These are phyloP conservation scores for Sicyos baderoa DNA, from an alignment of 306 rosid genomes.

Conservation along the genomic window DNA sequence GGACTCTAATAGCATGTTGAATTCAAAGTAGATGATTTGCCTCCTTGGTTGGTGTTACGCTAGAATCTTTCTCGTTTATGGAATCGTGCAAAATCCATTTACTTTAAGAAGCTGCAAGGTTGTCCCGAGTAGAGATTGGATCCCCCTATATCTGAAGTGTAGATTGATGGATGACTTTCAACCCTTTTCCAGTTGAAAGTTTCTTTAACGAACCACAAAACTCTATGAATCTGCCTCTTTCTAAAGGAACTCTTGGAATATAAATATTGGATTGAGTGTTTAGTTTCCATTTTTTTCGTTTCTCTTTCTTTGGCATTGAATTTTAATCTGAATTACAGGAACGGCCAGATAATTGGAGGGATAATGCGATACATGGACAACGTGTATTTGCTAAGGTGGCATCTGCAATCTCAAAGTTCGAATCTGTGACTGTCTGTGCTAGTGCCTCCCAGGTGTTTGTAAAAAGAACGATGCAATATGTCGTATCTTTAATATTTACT, in stretches of 20 bases:
- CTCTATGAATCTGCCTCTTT: background rate
- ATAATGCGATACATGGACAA: slow-evolving; percentile 54
- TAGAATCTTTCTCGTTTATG: background rate
- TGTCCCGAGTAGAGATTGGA: background rate
- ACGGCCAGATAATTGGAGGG: slow-evolving; percentile 87
- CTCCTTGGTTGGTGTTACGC: background rate
- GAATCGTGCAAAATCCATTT: background rate
- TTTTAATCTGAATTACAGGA: slow-evolving; percentile 45
- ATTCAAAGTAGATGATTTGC: background rate
- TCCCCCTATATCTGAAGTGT: background rate
- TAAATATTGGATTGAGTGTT: background rate
- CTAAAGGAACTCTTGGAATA: background rate
- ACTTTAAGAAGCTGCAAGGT: background rate
- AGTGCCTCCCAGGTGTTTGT: slow-evolving; percentile 46
- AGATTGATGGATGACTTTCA: background rate
- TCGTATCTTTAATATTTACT: background rate
- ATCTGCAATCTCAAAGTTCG: slow-evolving; percentile 68
- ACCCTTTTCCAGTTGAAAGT: background rate
- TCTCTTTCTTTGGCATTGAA: background rate
- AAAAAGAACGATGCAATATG: background rate
- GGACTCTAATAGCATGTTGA: too few species aligned
- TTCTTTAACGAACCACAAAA: background rate
- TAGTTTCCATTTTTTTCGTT: background rate
- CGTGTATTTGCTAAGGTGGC: slow-evolving; percentile 50
- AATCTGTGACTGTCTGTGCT: slow-evolving; percentile 70